Percentiles rank a stretch among this genome's conserved stretches.
phyloP scores from a whole-genome alignment of 1,284 basidiomycete genomes.

The Neotropicomus parvogracilis region DNA sequence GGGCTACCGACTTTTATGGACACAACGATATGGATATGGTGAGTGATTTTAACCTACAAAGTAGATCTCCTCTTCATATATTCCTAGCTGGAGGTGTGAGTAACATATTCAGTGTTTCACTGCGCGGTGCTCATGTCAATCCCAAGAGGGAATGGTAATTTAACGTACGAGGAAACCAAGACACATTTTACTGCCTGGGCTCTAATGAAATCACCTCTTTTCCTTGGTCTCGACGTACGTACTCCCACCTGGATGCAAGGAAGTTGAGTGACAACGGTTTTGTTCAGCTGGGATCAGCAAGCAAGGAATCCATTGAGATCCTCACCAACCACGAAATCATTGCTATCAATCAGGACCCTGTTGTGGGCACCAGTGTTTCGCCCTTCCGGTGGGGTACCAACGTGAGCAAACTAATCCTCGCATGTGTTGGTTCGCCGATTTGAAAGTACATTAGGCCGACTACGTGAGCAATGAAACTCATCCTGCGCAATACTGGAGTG shows the following conservation, averaged over 20 bases:
- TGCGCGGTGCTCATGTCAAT: background rate
- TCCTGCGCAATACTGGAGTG: slow-evolving; percentile 61
- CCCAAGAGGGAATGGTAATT: slow-evolving; percentile 41
- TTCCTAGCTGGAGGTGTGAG: slow-evolving; percentile 39
- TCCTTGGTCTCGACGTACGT: slow-evolving; percentile 45
- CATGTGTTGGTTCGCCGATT: background rate
- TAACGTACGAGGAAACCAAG: slow-evolving; percentile 42
- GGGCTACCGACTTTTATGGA: slow-evolving; percentile 44
- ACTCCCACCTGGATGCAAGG: background rate
- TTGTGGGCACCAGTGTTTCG: slow-evolving; percentile 54
- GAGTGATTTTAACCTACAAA: slow-evolving; percentile 11
- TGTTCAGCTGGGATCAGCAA: slow-evolving; percentile 47
- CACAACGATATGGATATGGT: slow-evolving; percentile 49
- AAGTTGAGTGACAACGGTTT: background rate
- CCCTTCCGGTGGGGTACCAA: slow-evolving; percentile 69
- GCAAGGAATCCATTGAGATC: slow-evolving; percentile 48
- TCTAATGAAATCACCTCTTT: slow-evolving; percentile 46
- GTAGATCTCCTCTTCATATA: slow-evolving; percentile 2
- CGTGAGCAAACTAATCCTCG: slow-evolving; percentile 32
- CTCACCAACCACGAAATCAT: slow-evolving; percentile 62
- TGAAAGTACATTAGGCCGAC: slow-evolving; percentile 40
- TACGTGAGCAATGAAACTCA: slow-evolving; percentile 48
- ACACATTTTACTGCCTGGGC: slow-evolving; percentile 50
- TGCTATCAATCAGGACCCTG: slow-evolving; percentile 66
- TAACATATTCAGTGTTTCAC: background rate